Conservation (phyloP, 2,329 filamentous ascomycete genomes). For the Cadophora gregata region DNA sequence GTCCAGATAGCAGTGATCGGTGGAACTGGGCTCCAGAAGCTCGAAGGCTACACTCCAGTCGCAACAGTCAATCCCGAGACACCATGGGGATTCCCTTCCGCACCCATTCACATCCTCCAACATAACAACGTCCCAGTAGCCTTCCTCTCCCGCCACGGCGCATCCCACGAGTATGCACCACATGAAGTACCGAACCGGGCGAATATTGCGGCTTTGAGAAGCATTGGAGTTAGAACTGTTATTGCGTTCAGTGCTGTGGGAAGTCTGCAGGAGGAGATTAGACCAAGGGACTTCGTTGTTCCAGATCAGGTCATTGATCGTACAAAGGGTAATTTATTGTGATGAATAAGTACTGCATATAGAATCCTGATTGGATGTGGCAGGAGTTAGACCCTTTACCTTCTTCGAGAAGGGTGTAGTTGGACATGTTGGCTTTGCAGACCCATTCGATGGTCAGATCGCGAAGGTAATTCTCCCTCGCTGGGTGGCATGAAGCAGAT, state of each 20-base stretch:
- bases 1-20: slow-evolving; percentile 90
- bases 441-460: slow-evolving; percentile 86
- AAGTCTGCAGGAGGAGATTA: slow-evolving; percentile 88
- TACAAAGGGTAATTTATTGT: slow-evolving; percentile 70
- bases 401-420: slow-evolving; percentile 95
- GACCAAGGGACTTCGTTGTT: slow-evolving; percentile 94
- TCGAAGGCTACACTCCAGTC: slow-evolving; percentile 85
- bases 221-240: slow-evolving; percentile 85
- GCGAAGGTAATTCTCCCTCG: slow-evolving; percentile 53
- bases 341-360: background rate
- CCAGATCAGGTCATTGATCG: slow-evolving; percentile 97
- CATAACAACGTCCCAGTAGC: slow-evolving; percentile 84
- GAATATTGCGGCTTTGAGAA: slow-evolving; percentile 96
- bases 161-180: slow-evolving; percentile 86
- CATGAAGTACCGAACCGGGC: slow-evolving; percentile 94
- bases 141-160: slow-evolving; percentile 91
- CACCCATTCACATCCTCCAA: slow-evolving; percentile 83
- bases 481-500: background rate
- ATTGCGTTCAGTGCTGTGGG: slow-evolving; percentile 97
- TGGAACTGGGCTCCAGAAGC: slow-evolving; percentile 88
- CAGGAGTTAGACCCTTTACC: slow-evolving; percentile 82
- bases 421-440: slow-evolving; percentile 92
- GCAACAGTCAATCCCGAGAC: slow-evolving; percentile 78
- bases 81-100: slow-evolving; percentile 84
- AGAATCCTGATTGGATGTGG: slow-evolving; percentile 17